Evolutionary conservation across 805 yeast genomes (phyloP).

Genomic region (Lipomyces lipofer): DNA sequence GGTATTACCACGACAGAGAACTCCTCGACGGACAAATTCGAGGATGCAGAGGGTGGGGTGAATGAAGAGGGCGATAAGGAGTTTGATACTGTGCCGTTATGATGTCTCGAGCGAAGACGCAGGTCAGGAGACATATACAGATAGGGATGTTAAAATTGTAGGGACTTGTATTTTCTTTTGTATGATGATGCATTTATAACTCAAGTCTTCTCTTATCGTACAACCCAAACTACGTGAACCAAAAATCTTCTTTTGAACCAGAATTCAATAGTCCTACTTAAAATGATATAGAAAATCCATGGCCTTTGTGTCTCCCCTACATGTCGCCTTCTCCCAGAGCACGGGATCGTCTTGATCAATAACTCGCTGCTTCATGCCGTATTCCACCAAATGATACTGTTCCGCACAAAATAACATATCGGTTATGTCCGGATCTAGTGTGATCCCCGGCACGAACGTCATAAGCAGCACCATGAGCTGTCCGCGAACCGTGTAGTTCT

Average conservation of each 20-base stretch:
- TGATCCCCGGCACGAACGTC: not conserved
- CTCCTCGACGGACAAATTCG: slow-evolving; percentile 14
- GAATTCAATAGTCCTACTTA: not conserved
- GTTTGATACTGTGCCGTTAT: slow-evolving; percentile 15
- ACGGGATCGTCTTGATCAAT: slow-evolving; percentile 15
- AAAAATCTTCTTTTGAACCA: not conserved
- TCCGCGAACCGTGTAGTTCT: not conserved
- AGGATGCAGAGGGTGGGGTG: slow-evolving; percentile 10
- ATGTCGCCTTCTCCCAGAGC: slow-evolving; percentile 13
- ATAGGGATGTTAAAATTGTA: no score
- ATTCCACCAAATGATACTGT: slow-evolving; percentile 12
- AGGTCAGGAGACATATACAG: no score
- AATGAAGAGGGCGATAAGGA: slow-evolving; percentile 2
- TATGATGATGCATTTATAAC: not conserved
- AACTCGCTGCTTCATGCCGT: slow-evolving; percentile 3
- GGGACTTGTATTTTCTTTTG: no score
- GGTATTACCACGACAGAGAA: not conserved
- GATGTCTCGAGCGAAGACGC: no score
- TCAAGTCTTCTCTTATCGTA: not conserved
- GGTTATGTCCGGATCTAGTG: slow-evolving; percentile 14
- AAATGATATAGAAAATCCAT: slow-evolving; percentile 16
- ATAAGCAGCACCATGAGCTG: slow-evolving; percentile 4
- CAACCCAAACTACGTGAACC: not conserved
- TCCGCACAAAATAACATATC: slow-evolving; percentile 16
- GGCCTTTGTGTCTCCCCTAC: slow-evolving; percentile 22